phyloP scores from a whole-genome alignment of 176 grass and related monocot species.

The Carex pumila region DNA sequence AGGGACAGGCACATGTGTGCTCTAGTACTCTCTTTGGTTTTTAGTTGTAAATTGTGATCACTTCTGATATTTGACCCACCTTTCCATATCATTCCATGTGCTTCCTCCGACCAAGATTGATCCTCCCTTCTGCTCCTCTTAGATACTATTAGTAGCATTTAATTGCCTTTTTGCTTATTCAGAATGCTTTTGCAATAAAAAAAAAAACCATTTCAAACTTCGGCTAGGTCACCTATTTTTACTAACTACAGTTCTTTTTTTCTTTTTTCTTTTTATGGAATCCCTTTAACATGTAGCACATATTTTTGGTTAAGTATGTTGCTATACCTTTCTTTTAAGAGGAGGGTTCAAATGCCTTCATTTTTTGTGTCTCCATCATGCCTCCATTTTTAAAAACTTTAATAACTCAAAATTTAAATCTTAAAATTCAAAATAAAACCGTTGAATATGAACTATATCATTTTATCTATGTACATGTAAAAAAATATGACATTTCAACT shows the following conservation, averaged over 20 bases:
- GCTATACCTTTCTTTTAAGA: neutral
- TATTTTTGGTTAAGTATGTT: neutral
- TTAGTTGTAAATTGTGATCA: neutral
- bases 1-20: neutral
- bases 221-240: neutral
- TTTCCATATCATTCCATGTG: neutral
- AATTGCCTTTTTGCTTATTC: neutral
- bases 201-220: neutral
- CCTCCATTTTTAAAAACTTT: too few relatives aligned
- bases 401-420: too few relatives aligned
- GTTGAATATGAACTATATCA: too few relatives aligned
- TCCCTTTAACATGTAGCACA: neutral
- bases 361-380: too few relatives aligned
- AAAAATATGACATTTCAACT: too few relatives aligned
- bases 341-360: too few relatives aligned
- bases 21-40: neutral
- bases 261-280: neutral
- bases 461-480: too few relatives aligned
- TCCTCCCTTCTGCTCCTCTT: neutral
- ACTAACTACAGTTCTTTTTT: neutral
- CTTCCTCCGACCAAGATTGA: conserved; percentile 2
- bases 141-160: neutral
- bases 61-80: neutral
- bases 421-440: too few relatives aligned
- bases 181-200: neutral